Conservation (phyloP, 2,329 filamentous ascomycete genomes). For the Epichloe festucae region DNA sequence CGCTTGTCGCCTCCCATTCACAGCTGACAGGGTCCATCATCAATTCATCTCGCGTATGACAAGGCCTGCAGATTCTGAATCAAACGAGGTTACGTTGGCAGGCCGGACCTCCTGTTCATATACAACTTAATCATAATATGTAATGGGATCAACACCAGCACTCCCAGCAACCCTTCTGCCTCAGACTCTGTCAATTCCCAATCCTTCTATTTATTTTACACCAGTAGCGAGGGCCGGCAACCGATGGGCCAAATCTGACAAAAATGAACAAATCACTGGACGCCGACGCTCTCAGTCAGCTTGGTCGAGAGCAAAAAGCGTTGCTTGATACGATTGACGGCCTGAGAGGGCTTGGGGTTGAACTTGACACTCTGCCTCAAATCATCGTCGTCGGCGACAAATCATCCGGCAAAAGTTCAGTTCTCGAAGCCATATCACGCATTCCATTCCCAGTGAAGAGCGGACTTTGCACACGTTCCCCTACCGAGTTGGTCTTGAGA, state of each 20-base stretch:
- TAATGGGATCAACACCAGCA: too few species aligned
- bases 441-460: constrained; percentile 46
- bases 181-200: too few species aligned
- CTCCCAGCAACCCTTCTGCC: too few species aligned
- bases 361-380: constrained; percentile 34
- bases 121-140: too few species aligned
- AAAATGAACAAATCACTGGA: not conserved
- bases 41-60: too few species aligned
- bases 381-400: constrained; percentile 48
- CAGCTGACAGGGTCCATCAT: too few species aligned
- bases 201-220: too few species aligned
- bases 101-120: too few species aligned
- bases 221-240: not conserved
- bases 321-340: not conserved
- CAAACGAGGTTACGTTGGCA: too few species aligned
- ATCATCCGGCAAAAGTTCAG: constrained; percentile 50
- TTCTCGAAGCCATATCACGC: constrained; percentile 49
- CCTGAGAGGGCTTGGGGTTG: not conserved
- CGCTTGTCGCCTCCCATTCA: too few species aligned
- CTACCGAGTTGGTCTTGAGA: constrained; percentile 45
- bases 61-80: too few species aligned
- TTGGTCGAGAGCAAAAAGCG: not conserved
- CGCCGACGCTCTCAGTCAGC: not conserved
- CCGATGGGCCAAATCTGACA: not conserved
- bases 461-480: constrained; percentile 45